Base-by-base conservation (phyloP, 345 rosid species). In the Geranium brycei region DNA sequence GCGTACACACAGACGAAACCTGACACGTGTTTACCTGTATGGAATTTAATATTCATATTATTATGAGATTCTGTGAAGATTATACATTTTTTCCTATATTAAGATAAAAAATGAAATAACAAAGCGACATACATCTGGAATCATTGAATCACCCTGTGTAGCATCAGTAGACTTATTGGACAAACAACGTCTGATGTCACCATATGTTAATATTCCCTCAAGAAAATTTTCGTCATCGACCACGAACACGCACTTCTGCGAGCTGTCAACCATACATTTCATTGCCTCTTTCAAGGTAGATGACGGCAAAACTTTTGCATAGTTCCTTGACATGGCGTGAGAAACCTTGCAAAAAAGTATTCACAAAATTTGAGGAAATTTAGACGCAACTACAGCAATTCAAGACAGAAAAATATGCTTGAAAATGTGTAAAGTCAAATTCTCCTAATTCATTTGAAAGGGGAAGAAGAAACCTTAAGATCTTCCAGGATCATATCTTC, bases 1-100 rank as follows among this genome's bases (percentile, higher is more conserved):
- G 72, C 3, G 97, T 89, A 78, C 99, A 93, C 15, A 82, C 79
- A 3, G 90, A 83, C 7, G 96, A 87, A 61, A 93, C 89, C n/a
- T 70, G 87, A 71, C 83, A 74, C 57, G 81, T 41, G 56, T 77
- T 79, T 64, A 73, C 93, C 98, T 92, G 77, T 59, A 77, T 59
- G 68, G n/a, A 66, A 68, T 32, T 64, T 57, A 28, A 15, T 30
- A 10, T 40, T n/a, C n/a, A 41, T 59, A 17, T 31, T 57, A 51
- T 57, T 40, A 41, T 31, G 23, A 6, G 31, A 47, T 8, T 13
- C 0, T 11, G 11, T 47, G 15, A 5, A 47, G 14, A 3, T 59
- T 16, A 23, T 23, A 23, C 28, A 23, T 23, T 23, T 23, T 23
- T 23, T 23, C 28, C 28, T 23, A 23, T 23, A 35, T 2, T 59